Evolutionary conservation across 331 rosid genomes (phyloP), one percentile per base, ranked within the genome.

Genomic region (Stylosanthes scabra): DNA sequence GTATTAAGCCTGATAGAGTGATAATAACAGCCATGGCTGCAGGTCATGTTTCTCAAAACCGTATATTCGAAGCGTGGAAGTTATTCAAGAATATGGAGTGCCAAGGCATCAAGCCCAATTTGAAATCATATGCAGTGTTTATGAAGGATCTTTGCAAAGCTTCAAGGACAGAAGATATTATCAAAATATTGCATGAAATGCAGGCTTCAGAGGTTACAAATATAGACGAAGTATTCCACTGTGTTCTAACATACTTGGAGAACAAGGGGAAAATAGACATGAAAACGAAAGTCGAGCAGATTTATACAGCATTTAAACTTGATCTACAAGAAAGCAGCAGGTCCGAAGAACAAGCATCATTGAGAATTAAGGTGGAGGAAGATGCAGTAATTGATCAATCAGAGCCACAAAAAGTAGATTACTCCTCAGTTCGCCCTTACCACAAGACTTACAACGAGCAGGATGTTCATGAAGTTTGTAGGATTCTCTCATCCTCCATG

Each of bases 1-100:
- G 89, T 66, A 71, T 91, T 13, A 79, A 85, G 75, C 84, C 74
- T 2, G 96, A 94, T 84, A 25, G 52, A 25, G 96, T 91, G 76
- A 88, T 89, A 5, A 66, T 88, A 82, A 91, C 93, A 56, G 86
- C 97, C 20, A 78, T 94, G 89, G 97, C 89, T 80, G 90, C 87
- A 3, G 97, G 96, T 49, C 89, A 86, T 16, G 79, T 89, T 69
- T 78, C 88, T 13, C 85, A 86, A 46, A 81, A 88, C 76, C 81
- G 29, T 63, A 70, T 88, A 59, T 72, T 87, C 12, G 88, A 91
- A 74, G 97, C 96, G 10, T 88, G 96, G 91, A 74, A 86, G 51
- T 29, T 81, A 80, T 86, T 94, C 85, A 80, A 70, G 71, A 74
- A 79, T 65, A 86, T 88, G 93, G 86, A 83, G 58, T 57, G 63